Conservation (phyloP, 2,329 filamentous ascomycete species). For the Cladophialophora immunda region DNA sequence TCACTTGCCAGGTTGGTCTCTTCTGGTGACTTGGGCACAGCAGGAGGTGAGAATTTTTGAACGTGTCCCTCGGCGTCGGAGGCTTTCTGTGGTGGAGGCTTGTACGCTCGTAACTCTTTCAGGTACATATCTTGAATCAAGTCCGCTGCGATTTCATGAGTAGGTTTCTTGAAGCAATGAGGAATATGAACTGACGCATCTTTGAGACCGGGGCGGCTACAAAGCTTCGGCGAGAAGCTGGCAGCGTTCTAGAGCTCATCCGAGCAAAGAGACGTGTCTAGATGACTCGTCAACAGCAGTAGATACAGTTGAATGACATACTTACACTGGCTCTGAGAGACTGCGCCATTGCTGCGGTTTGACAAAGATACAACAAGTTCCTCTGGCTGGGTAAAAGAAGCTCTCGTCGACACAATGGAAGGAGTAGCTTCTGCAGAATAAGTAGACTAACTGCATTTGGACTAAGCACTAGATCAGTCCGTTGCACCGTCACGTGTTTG, state of each 20-base stretch:
- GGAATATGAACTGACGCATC: constrained; percentile 62
- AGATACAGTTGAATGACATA: constrained; percentile 21
- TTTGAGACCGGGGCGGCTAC: constrained; percentile 66
- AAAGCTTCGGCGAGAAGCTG: constrained; percentile 68
- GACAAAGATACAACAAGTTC: constrained; percentile 20
- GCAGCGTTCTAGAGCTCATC: constrained; percentile 49
- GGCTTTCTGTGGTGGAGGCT: constrained; percentile 82
- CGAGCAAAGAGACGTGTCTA: constrained; percentile 70
- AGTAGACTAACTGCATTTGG: neutral
- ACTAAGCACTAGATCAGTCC: neutral
- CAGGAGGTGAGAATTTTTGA: constrained; percentile 82
- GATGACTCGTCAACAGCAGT: constrained; percentile 40
- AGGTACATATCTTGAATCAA: constrained; percentile 98
- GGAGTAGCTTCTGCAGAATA: neutral
- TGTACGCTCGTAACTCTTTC: constrained; percentile 94
- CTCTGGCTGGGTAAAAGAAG: constrained; percentile 1
- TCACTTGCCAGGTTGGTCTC: constrained; percentile 91
- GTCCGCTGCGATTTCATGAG: constrained; percentile 72
- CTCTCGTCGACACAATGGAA: constrained; percentile 4
- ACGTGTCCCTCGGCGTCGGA: constrained; percentile 90
- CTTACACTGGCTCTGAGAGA: constrained; percentile 69
- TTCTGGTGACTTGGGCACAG: constrained; percentile 86
- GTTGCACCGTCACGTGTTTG: neutral
- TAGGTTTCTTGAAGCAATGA: neutral
- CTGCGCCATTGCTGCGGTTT: constrained; percentile 58